Conservation (phyloP, 2,329 filamentous ascomycete species). For the Periconia sp. region DNA sequence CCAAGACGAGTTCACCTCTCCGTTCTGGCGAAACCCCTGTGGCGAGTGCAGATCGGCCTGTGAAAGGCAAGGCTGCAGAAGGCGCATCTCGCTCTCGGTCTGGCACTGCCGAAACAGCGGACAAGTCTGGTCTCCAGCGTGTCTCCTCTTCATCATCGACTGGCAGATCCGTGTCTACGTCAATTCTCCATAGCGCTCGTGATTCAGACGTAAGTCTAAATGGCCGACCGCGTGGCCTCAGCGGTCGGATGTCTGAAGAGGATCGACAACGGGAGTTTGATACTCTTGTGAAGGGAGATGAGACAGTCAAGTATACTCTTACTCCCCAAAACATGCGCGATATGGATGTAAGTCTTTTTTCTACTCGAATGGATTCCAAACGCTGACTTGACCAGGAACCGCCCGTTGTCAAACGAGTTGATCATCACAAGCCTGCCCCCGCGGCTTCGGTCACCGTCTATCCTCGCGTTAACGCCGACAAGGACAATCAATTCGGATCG, state of each 20-base stretch:
- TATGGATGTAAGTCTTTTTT: conserved; percentile 45
- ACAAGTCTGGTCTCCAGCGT: conserved; percentile 39
- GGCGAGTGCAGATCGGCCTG: conserved; percentile 23
- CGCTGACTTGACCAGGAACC: conserved; percentile 26
- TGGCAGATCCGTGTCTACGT: conserved; percentile 36
- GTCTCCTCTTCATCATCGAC: conserved; percentile 41
- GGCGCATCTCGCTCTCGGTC: conserved; percentile 27
- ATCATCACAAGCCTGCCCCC: conserved; percentile 20
- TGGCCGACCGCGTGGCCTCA: conserved; percentile 33
- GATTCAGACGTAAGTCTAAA: conserved; percentile 40
- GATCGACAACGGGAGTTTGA: conserved; percentile 54
- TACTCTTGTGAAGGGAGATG: conserved; percentile 52
- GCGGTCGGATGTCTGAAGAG: conserved; percentile 45
- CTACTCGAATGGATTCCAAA: background rate
- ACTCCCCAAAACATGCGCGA: conserved; percentile 56
- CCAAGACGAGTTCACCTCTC: conserved; percentile 24
- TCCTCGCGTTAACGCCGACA: conserved; percentile 37
- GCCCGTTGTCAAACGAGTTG: conserved; percentile 24
- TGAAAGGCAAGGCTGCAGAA: conserved; percentile 28
- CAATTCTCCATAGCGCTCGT: conserved; percentile 38
- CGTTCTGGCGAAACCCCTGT: conserved; percentile 25
- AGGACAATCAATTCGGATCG: conserved; percentile 35
- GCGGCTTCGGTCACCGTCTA: conserved; percentile 38
- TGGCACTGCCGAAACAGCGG: conserved; percentile 18
- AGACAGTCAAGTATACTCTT: conserved; percentile 58